These are phyloP conservation scores for Thraustochytrium sp. DNA, from an alignment of 352 stramenopile genomes.

Conservation along the genomic window DNA sequence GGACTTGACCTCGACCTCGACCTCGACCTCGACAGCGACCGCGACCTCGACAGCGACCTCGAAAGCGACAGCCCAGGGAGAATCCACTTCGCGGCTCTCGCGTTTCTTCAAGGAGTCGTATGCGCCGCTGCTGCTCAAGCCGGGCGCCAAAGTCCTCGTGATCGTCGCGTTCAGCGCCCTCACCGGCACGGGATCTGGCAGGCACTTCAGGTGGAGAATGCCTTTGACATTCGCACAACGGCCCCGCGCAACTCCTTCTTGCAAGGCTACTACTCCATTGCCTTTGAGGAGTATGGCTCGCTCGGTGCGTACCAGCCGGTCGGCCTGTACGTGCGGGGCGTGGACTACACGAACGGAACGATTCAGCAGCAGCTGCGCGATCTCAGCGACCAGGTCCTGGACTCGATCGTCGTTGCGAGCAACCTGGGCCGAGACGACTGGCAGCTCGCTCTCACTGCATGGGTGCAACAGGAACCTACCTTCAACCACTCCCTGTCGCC, in stretches of 20 bases:
- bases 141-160: background rate
- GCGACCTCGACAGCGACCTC: too few species aligned
- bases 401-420: background rate
- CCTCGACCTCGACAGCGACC: too few species aligned
- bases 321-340: background rate
- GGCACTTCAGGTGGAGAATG: background rate
- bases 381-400: background rate
- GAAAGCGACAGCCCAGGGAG: too few species aligned
- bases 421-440: slow-evolving; percentile 36
- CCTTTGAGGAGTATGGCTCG: background rate
- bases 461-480: background rate
- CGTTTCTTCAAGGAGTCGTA: too few species aligned
- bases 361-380: background rate
- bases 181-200: background rate
- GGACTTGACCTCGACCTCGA: too few species aligned
- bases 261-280: slow-evolving; percentile 6
- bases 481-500: background rate
- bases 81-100: background rate
- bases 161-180: background rate
- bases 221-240: slow-evolving; percentile 12
- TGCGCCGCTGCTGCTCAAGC: background rate
- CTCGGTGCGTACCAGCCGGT: background rate
- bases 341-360: background rate
- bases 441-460: background rate
- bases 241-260: slow-evolving; percentile 7